A percentile compares a stretch with the other conserved stretches of the same genome.
Evolutionary conservation across 768 basidiomycete species (phyloP).

Genomic region (Suillus paluster): DNA sequence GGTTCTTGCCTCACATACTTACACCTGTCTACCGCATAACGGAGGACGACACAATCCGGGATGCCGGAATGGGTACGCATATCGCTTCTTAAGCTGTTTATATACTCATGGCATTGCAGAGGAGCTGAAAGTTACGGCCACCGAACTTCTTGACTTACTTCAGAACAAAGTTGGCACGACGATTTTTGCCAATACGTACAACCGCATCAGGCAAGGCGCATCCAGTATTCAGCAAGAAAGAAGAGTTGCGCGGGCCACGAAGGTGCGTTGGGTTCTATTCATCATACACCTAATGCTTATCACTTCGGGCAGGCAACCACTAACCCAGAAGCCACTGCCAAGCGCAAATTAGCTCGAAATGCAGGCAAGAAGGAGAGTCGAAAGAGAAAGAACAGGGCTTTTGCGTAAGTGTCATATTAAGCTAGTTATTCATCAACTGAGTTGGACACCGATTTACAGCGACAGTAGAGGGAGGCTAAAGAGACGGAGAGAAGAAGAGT

Average conservation of each 20-base stretch:
- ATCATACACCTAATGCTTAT: not conserved
- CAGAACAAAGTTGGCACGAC: constrained; percentile 89
- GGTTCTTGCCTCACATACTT: constrained; percentile 82
- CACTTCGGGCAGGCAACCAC: constrained; percentile 55
- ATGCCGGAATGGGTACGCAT: constrained; percentile 73
- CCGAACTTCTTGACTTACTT: constrained; percentile 86
- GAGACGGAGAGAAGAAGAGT: constrained; percentile 43
- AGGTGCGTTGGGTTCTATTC: constrained; percentile 38
- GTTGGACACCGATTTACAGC: constrained; percentile 28
- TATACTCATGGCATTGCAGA: constrained; percentile 47
- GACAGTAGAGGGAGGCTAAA: constrained; percentile 56
- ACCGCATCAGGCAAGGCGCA: constrained; percentile 74
- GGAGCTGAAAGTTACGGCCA: constrained; percentile 78
- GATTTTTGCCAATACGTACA: constrained; percentile 80
- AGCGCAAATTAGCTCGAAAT: constrained; percentile 73
- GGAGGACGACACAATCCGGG: constrained; percentile 85
- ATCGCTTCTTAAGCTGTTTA: not conserved
- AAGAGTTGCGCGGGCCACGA: constrained; percentile 58
- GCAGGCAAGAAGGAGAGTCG: constrained; percentile 81
- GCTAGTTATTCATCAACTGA: not conserved
- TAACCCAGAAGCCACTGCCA: constrained; percentile 78
- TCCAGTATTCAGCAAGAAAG: constrained; percentile 72
- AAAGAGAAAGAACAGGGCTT: constrained; percentile 71
- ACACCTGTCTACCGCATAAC: constrained; percentile 85
- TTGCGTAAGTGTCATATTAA: constrained; percentile 53